Base-by-base conservation (phyloP, 495 filamentous ascomycete genomes). In the Glonium stellatum region DNA sequence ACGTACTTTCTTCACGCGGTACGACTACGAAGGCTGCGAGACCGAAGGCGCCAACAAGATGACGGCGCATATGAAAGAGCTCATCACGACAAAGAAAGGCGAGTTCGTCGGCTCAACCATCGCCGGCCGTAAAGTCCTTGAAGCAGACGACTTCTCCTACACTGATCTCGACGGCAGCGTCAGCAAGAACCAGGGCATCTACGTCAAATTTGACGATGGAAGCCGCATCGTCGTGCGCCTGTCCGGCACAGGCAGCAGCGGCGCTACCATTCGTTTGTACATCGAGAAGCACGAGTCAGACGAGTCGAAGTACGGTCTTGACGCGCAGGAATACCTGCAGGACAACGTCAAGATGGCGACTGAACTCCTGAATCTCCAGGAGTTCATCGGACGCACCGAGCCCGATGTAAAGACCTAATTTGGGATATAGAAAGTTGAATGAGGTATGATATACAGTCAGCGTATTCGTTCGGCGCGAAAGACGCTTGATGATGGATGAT, bases 1-100 rank as follows among this genome's bases (percentile, higher is more conserved):
- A 64, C 89, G 93, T 44, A 96, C 92, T 19, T 98, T 97, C 82
- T 98, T 98, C 82, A 98, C 93, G 27, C 90, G 93, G 49, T 97
- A 96, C 75, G 93, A 98, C 76, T 98, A 93, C 76, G 93, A 98
- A 76, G 84, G 92, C 59, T 91, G 95, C 61, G 89, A 95, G 73
- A 86, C 83, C 58, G 89, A 89, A 1, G 92, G 88, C 52, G 95
- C 95, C 31, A 88, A 88, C 77, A 89, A 91, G 77, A 82, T 98
- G 44, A 85, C 95, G 46, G 84, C 81, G 59, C 85, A 86, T 41
- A 76, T 98, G 63, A 81, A 84, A 56, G 80, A 81, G 64, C 73
- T 83, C 54, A 82, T 87, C 68, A 78, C 78, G 51, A 81, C 82
- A 11, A 83, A 88, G 70, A 85, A 90, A 61, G 77, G 78, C 57